Base-by-base conservation (phyloP, 139 green algal genomes). In the Closterium sp. region DNA sequence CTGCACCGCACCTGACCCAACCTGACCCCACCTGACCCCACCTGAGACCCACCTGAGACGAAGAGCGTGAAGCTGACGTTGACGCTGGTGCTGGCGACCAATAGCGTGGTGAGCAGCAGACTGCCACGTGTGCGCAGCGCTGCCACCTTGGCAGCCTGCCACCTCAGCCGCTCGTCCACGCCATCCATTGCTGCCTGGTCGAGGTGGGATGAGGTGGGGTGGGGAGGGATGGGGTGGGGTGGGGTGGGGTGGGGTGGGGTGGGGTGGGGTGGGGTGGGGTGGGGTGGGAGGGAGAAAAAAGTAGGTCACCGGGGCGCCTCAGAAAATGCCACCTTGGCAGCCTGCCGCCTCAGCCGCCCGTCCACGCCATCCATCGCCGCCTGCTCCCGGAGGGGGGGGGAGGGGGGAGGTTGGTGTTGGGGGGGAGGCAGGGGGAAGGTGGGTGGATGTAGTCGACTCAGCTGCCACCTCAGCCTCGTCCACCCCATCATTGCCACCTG, bases 51-150 rank as follows among this genome's bases (percentile, higher is more conserved):
- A 73, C 50, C 84, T 87, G 85, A 31, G 85, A 87, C 85, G n/a
- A 87, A 87, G 28, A 89, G 28, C 24, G 87, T 89, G 87, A 89
- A 89, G 31, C 31, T 31, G 24, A 89, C 87, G 32, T 89, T 89
- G 29, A 89, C 87, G 22, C 29, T 31, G 31, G 87, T 89, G 87
- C 87, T 89, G 87, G 87, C 87, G 24, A 89, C 87, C 87, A 89
- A 28, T 28, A 89, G 87, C 31, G 87, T 89, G 24, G 31, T 73
- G 32, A 89, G 87, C 29, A 89, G 32, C 28, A 89, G 87, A 22
- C 87, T 89, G 87, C 87, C 88, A 84, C 24, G 32, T 31, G 34
- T 85, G 17, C 34, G 88, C 34, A 91, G 32, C 31, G n/a, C 9
- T 24, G 34, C 31, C 38, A 91, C 32, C 73, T 32, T 31, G 27